These are phyloP conservation scores for Talaromyces rugulosus DNA, from an alignment of 2,329 filamentous ascomycete species.

Conservation along the genomic window DNA sequence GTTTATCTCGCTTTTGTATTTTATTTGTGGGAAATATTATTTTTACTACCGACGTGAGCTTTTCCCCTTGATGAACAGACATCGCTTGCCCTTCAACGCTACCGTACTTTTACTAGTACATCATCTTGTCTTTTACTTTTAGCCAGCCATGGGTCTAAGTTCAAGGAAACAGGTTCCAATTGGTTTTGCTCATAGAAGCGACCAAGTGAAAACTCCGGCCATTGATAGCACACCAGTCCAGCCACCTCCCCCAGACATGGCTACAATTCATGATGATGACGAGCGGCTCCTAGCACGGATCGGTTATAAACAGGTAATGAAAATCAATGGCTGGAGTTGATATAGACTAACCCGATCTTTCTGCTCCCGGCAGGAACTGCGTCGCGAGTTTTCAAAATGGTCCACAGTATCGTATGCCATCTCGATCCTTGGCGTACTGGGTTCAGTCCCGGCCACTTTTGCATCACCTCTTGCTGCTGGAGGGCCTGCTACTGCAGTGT, in stretches of 20 bases:
- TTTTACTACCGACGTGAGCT: not conserved
- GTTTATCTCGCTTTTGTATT: not conserved
- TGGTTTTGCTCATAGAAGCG: not conserved
- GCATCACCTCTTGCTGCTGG: slow-evolving; percentile 55
- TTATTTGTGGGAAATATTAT: not conserved
- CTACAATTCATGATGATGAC: slow-evolving; percentile 52
- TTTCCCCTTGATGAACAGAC: not conserved
- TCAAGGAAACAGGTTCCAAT: not conserved
- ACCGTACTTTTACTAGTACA: not conserved
- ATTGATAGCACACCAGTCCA: not conserved
- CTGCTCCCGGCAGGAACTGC: slow-evolving; percentile 48
- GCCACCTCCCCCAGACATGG: slow-evolving; percentile 25
- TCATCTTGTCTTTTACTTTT: not conserved
- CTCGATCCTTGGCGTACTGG: slow-evolving; percentile 60
- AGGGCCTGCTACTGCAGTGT: slow-evolving; percentile 61
- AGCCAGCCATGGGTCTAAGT: slow-evolving; percentile 11
- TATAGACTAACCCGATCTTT: not conserved
- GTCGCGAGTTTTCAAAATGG: slow-evolving; percentile 62
- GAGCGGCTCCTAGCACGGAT: slow-evolving; percentile 58
- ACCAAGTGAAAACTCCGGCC: not conserved
- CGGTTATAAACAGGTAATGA: slow-evolving; percentile 58
- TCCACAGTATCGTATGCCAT: slow-evolving; percentile 64
- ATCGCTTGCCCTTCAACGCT: not conserved
- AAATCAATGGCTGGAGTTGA: not conserved
- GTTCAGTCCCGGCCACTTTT: slow-evolving; percentile 63